phyloP scores from a whole-genome alignment of 306 rosid species.

The Abrus precatorius region DNA sequence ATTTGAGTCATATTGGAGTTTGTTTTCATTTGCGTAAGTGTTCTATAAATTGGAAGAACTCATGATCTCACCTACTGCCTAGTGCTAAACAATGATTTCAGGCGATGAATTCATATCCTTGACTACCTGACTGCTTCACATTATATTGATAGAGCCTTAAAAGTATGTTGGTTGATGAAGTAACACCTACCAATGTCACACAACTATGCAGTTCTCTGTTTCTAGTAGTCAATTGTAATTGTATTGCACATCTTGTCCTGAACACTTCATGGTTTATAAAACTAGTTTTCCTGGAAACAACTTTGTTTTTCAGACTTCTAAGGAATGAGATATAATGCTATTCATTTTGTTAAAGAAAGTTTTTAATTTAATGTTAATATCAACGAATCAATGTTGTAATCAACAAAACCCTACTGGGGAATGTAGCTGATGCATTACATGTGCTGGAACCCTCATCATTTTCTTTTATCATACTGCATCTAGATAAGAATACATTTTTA shows the following conservation, averaged over 20 bases:
- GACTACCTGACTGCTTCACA: constrained; percentile 1
- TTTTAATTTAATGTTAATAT: background rate
- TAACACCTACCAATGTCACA: background rate
- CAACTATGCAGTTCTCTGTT: background rate
- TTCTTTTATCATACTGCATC: background rate
- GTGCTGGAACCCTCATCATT: background rate
- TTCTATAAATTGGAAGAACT: background rate
- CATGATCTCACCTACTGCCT: background rate
- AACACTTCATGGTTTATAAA: constrained; percentile 11
- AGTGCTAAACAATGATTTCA: background rate
- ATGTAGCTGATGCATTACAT: background rate
- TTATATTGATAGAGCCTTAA: constrained; percentile 20
- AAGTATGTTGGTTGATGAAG: constrained; percentile 12
- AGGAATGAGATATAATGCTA: constrained; percentile 2
- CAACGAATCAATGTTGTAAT: background rate
- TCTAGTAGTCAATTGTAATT: background rate
- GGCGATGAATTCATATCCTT: background rate
- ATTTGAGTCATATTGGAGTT: constrained; percentile 29
- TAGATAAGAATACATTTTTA: background rate
- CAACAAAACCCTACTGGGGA: background rate
- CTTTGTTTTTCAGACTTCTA: background rate
- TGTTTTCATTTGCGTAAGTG: constrained; percentile 17
- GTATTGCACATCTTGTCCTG: constrained; percentile 11
- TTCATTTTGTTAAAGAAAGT: background rate
- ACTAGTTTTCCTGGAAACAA: constrained; percentile 16